Evolutionary conservation across 345 rosid species (phyloP).

Genomic region (Aurinia saxatilis): DNA sequence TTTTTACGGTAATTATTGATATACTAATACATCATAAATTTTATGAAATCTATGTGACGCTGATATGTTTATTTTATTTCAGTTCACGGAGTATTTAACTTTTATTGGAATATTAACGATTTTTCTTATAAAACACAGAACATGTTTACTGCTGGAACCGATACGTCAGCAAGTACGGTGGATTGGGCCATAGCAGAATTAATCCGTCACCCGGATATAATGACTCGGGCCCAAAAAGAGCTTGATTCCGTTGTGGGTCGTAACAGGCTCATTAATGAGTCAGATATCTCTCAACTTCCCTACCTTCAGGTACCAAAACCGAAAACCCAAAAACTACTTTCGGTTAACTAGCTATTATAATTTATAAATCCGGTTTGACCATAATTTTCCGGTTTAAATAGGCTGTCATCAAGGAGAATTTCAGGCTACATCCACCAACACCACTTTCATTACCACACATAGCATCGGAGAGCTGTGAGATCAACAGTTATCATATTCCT

Average conservation of each 20-base stretch:
- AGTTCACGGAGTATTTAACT: no score
- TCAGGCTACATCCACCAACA: slow-evolving; percentile 78
- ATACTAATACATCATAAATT: background rate
- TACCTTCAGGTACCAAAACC: slow-evolving; percentile 43
- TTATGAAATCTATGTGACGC: no score
- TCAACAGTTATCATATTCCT: slow-evolving; percentile 68
- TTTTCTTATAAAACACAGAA: slow-evolving; percentile 32
- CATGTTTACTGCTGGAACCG: slow-evolving; percentile 92
- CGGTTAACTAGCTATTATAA: background rate
- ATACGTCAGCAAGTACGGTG: slow-evolving; percentile 82
- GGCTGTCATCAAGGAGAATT: slow-evolving; percentile 71
- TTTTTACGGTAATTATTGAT: no score
- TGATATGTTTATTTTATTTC: no score
- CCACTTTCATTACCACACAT: slow-evolving; percentile 73
- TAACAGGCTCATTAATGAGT: slow-evolving; percentile 41
- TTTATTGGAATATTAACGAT: no score
- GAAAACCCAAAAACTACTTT: background rate
- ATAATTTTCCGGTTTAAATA: background rate
- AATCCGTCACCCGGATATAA: slow-evolving; percentile 57
- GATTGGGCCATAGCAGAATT: slow-evolving; percentile 94
- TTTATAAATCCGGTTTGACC: background rate
- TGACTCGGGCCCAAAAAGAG: slow-evolving; percentile 44
- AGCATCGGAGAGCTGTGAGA: slow-evolving; percentile 59
- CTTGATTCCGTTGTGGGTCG: slow-evolving; percentile 58
- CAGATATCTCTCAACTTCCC: slow-evolving; percentile 44